Evolutionary conservation across 495 filamentous ascomycete genomes (phyloP), one percentile per base, ranked within the genome.

Genomic region (Podospora fimiseda): DNA sequence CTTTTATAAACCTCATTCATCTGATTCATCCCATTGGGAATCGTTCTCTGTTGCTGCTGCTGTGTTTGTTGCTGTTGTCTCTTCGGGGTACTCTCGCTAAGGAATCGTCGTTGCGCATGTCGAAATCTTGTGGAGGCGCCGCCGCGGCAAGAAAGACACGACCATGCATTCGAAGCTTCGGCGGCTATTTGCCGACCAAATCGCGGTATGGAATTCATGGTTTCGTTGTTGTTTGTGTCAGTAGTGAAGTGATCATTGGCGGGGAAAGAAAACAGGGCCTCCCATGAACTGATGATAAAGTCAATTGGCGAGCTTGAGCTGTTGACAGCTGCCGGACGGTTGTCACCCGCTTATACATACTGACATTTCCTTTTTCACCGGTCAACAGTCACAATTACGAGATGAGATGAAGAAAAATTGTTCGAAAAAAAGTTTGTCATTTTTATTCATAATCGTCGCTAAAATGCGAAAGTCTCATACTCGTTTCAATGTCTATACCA

Each of bases 1-100:
- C 70, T 65, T 45, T 68, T 75, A 49, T 83, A 86, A 15, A 74
- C 71, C 48, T 75, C 75, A 16, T 69, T 70, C 66, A 84, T 58
- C 48, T 73, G 64, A 14, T 78, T 78, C 79, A 83, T 82, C 20
- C 66, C 73, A 16, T 18, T 8, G 43, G 76, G 75, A 9, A 70
- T 65, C 2, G 41, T 39, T 15, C 50, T 30, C 46, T 63, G 59
- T 39, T 59, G 48, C 27, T 52, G 44, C 18, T 55, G 50, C 33
- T 46, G 52, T 33, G 54, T 51, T 13, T 50, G 60, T 33, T 60
- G 47, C 38, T 57, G 55, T 30, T 39, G 39, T 50, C 51, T 46
- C 18, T 22, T 51, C 19, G 51, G 51, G 3, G 30, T 30, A 46
- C 53, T 56, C 23, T 57, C n/a, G 16, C 61, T 60, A 19, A 65